Evolutionary conservation across 176 grass and related monocot species (phyloP), one percentile per base, ranked within the genome.

Genomic region (Luzula sylvatica): DNA sequence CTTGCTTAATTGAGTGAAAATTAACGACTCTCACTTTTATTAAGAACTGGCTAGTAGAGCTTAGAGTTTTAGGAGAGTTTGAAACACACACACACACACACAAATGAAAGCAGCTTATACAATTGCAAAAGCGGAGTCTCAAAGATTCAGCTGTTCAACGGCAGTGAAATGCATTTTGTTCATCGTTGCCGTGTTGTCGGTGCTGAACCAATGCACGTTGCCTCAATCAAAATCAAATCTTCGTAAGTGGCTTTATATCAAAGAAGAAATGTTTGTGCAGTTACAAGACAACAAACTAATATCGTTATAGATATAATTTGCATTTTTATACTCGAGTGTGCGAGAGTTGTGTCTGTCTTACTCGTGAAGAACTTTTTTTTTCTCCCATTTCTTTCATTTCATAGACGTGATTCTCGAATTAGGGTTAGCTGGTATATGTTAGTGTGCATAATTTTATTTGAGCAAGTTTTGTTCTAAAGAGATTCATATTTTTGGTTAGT

Each of bases 81-180:
- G 13, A 23, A 64, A 42, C 29, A 30, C 12, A 35, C 26, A 61
- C n/a, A n/a, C n/a, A 28, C 20, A 61, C 46, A 18, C n/a, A 32
- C 17, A 46, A 46, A 64, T 64, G 60, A 64, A 64, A 13, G 59
- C 45, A 49, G 42, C 59, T 21, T 35, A 15, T 50, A 9, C 47
- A 24, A 17, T 49, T 30, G 26, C 42, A 14, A 14, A 17, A 9
- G 30, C 44, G 8, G 16, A 25, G 47, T 6, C 14, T 20, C 59
- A 64, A 64, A 64, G 14, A 24, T 19, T 49, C 16, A 1, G 60
- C n/a, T 64, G 60, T 8, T 15, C 42, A 18, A 42, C 43, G 1
- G 11, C 25, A 6, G 15, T 47, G 17, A 64, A 64, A 47, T 48
- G 41, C 15, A 38, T 64, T 21, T 6, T 50, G 15, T 49, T 64